phyloP scores from a whole-genome alignment of 108 stramenopile genomes.

The Pseudonitzschia multiseries region DNA sequence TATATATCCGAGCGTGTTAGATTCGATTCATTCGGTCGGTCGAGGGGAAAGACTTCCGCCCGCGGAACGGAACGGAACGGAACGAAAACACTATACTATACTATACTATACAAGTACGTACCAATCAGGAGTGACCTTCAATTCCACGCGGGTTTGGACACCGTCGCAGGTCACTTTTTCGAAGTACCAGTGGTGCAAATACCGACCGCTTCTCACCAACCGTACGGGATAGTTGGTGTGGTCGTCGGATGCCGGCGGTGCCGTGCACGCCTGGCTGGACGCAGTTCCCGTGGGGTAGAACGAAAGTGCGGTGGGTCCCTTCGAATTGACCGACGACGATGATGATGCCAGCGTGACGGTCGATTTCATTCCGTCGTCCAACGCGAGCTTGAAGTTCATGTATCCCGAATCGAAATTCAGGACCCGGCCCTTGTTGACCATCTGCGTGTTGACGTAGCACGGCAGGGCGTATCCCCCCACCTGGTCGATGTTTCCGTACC shows the following conservation, averaged over 20 bases:
- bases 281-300: not conserved
- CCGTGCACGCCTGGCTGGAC: not conserved
- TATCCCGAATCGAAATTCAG: not conserved
- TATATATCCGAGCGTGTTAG: not conserved
- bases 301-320: not conserved
- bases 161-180: not conserved
- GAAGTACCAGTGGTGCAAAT: slow-evolving; percentile 6
- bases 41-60: too few species aligned
- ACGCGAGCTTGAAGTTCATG: not conserved
- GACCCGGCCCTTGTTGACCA: not conserved
- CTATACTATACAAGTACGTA: not conserved
- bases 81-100: too few species aligned
- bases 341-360: not conserved
- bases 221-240: not conserved
- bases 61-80: too few species aligned
- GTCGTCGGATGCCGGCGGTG: not conserved
- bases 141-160: not conserved
- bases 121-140: slow-evolving; percentile 9
- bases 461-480: not conserved
- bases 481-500: not conserved
- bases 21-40: not conserved
- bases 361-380: not conserved
- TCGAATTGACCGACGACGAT: not conserved
- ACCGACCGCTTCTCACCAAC: slow-evolving; percentile 3
- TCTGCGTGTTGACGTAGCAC: not conserved